Conservation (phyloP, 345 rosid species). For the Angophora floribunda region DNA sequence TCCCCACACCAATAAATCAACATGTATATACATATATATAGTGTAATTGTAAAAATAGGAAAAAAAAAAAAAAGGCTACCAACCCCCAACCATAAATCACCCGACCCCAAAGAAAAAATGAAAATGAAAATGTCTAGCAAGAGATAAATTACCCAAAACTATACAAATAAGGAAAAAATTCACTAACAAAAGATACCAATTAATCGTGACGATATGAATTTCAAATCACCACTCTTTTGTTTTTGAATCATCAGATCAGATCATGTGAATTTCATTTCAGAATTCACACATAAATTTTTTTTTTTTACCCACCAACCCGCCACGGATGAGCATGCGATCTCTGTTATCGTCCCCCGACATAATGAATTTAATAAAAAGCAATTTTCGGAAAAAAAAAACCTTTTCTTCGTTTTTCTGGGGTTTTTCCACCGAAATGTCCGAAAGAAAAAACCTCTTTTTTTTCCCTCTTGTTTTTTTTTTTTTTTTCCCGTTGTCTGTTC, state of each 20-base stretch:
- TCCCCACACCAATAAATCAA: not conserved
- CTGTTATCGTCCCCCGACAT: not conserved
- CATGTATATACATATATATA: not conserved
- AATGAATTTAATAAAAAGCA: not conserved
- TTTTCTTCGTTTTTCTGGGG: not conserved
- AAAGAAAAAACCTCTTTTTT: not conserved
- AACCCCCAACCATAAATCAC: not conserved
- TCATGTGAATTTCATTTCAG: not conserved
- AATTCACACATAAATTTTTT: accelerated
- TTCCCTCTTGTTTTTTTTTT: not conserved
- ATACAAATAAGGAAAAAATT: not conserved
- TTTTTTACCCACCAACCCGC: not conserved
- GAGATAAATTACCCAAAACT: not conserved
- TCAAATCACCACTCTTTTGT: not conserved
- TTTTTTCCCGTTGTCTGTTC: not conserved
- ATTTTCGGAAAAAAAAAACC: too few relatives aligned
- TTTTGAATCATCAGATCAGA: not conserved
- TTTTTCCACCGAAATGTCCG: not conserved
- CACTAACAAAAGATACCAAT: not conserved
- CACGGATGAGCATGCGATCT: not conserved
- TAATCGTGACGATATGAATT: accelerated
- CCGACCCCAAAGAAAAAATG: not conserved
- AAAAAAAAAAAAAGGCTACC: not conserved
- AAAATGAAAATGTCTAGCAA: not conserved
- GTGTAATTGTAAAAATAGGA: not conserved